Evolutionary conservation across 768 basidiomycete species (phyloP), one percentile per base, ranked within the genome.

Genomic region (Tremella fuciformis): DNA sequence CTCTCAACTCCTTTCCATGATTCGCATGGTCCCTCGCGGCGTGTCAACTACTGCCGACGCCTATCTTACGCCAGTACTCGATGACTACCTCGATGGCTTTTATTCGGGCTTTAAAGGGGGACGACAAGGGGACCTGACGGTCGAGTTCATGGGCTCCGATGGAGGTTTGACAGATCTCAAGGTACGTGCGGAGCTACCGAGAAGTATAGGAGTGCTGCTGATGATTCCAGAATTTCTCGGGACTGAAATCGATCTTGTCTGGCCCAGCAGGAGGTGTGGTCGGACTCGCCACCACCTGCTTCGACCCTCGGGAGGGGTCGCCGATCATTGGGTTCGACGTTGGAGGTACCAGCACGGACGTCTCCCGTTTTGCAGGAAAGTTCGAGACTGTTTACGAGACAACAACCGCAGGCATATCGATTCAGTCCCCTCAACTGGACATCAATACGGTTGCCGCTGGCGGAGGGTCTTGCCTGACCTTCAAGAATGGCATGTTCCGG

Each of bases 11-110:
- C 42, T 67, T 8, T 61, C 70, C 2, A 71, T 71, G 70, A 69
- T 72, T 57, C 50, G 49, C 78, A 88, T 93, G 82, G 89, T 96
- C 9, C 88, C 91, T 1, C 87, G 93, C 0, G 93, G 91, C 1
- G 85, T 88, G 9, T 94, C 91, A 0, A 88, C 89, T 0, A 93
- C 91, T 0, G 93, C 91, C 0, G 93, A 97, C 66, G 93, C 93
- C 0, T 97, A 97, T 76, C 84, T 97, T 39, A 96, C 92, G 0
- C 93, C 93, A 13, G 88, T 96, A 61, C 78, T 96, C 22, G 77
- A 81, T 9, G 82, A 85, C 13, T 97, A 97, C 70, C 82, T 97
- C 3, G 88, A 91, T 61, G 91, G 91, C 0, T 97, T 97, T 80
- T 94, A 92, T 77, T 77, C 79, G 38, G 91, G 91, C 0, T 96